Evolutionary conservation across 768 basidiomycete genomes (phyloP).

Genomic region (Amanita muscaria): DNA sequence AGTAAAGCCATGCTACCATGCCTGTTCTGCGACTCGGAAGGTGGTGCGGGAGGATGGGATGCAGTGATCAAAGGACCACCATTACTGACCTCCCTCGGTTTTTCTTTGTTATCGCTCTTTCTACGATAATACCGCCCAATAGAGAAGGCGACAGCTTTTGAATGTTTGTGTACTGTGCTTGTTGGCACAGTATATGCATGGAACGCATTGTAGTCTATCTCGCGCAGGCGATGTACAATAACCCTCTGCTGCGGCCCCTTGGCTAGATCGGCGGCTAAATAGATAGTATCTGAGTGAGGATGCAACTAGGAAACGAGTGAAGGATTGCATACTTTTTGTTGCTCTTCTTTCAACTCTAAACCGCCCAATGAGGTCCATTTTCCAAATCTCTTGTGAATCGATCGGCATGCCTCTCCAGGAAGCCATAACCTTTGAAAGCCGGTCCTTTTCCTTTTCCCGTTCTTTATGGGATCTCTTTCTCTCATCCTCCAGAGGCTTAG

Average conservation of each 20-base stretch:
- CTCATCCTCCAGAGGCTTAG: constrained; percentile 22
- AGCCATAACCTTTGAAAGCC: constrained; percentile 16
- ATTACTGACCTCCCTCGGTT: constrained; percentile 3
- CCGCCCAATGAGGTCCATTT: constrained; percentile 50
- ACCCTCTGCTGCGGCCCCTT: constrained; percentile 65
- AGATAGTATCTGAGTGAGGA: constrained; percentile 5
- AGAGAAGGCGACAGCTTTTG: constrained; percentile 70
- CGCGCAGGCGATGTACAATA: constrained; percentile 47
- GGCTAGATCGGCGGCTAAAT: constrained; percentile 36
- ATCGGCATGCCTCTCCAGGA: constrained; percentile 41
- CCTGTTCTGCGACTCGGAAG: constrained; percentile 18
- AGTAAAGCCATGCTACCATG: constrained; percentile 49
- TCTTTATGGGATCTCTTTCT: constrained; percentile 15
- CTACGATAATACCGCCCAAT: constrained; percentile 55
- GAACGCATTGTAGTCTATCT: constrained; percentile 30
- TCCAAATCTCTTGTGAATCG: constrained; percentile 58
- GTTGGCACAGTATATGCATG: constrained; percentile 43
- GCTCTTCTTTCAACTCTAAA: constrained; percentile 51
- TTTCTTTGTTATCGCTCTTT: constrained; percentile 10
- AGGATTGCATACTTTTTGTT: constrained; percentile 26
- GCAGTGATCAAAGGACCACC: constrained; percentile 4
- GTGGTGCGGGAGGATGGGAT: constrained; percentile 1
- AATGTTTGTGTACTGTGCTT: constrained; percentile 74
- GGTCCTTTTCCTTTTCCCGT: constrained; percentile 10
- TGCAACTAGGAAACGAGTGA: background rate